phyloP scores from a whole-genome alignment of 1,284 basidiomycete genomes.

The Sporisorium graminicola region DNA sequence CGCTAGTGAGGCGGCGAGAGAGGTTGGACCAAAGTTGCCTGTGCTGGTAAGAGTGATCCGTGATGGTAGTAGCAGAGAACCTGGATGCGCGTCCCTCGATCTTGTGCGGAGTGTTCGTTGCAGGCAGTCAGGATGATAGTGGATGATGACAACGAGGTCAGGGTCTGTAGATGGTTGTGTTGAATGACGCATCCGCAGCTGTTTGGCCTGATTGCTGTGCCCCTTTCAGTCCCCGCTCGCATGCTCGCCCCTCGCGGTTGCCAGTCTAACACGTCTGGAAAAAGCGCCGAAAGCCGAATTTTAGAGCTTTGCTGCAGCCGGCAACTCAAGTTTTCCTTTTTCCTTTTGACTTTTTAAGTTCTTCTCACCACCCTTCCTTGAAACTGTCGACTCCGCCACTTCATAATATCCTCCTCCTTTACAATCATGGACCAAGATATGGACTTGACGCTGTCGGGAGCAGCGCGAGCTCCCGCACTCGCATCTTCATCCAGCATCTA shows the following conservation, averaged over 20 bases:
- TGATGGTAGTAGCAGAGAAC: not conserved
- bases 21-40: not conserved
- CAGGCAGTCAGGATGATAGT: not conserved
- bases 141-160: constrained; percentile 3
- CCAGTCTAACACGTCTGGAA: not conserved
- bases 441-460: constrained; percentile 45
- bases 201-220: not conserved
- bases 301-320: constrained; percentile 4
- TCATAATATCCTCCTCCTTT: not conserved
- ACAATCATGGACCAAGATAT: constrained; percentile 33
- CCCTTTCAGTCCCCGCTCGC: constrained; percentile 18
- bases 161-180: constrained; percentile 20
- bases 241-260: not conserved
- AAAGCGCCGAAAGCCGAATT: not conserved
- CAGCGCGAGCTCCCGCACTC: constrained; percentile 36
- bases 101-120: too few species aligned
- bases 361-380: not conserved
- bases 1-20: not conserved
- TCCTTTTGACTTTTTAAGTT: not conserved
- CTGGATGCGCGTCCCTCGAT: not conserved
- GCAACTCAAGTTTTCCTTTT: constrained; percentile 6
- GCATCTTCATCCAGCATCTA: constrained; percentile 26
- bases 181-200: constrained; percentile 44
- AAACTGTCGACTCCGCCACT: not conserved
- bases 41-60: not conserved